Conservation (phyloP, 345 rosid genomes). For the Boechera retrofracta region DNA sequence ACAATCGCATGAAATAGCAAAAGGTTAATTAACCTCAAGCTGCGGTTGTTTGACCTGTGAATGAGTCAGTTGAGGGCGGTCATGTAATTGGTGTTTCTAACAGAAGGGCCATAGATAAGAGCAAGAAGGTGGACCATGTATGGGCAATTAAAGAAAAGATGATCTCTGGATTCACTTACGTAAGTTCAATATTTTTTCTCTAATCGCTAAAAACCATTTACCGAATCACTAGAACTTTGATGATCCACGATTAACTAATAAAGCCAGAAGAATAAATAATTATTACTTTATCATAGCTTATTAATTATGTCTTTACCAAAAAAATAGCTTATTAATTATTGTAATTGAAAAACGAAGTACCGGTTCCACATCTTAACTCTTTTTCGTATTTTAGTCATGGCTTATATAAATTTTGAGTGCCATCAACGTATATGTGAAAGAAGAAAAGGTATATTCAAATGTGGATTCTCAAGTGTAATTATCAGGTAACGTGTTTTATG, state of each 20-base stretch:
- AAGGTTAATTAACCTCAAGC: no score
- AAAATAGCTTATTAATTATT: background rate
- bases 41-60: no score
- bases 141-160: no score
- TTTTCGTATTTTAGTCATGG: background rate
- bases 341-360: background rate
- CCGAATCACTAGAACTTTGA: background rate
- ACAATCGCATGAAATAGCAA: no score
- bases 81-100: no score
- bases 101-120: no score
- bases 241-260: background rate
- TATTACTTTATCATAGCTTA: background rate
- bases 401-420: constrained; percentile 1
- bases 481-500: constrained; percentile 37
- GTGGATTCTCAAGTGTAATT: constrained; percentile 31
- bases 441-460: background rate
- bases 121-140: no score
- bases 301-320: no score
- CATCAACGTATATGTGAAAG: constrained; percentile 21
- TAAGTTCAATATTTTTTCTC: background rate
- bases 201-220: background rate
- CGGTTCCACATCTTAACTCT: background rate
- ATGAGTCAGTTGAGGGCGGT: no score
- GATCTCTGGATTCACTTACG: background rate
- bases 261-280: background rate